Base-by-base conservation (phyloP, 1,284 basidiomycete species). In the Pholiota adiposa region DNA sequence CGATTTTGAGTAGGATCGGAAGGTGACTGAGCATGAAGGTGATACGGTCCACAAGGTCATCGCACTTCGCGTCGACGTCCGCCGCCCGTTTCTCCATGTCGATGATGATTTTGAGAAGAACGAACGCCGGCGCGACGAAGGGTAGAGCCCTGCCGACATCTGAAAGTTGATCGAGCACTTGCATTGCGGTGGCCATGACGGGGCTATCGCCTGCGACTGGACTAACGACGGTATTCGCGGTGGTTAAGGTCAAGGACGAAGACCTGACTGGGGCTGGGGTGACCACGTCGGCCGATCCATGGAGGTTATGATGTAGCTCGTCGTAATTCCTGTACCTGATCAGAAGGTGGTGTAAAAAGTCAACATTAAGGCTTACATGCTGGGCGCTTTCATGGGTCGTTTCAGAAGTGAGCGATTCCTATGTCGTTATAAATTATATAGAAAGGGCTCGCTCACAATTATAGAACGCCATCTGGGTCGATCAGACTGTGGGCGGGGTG, bases 11-110 rank as follows among this genome's bases (percentile, higher is more conserved):
- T n/a, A 77, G 65, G 14, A 70, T 66, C 8, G 73, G 70, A 29
- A 77, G 65, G 51, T 77, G 74, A 50, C 72, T 68, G 38, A 77
- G 67, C 72, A 76, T 74, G 67, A 77, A 77, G 4, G 72, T 74
- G 62, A 76, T 69, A n/a, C 76, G 73, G 46, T 77, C 73, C 21
- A 77, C 60, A 19, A 77, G 65, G 61, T 77, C 76, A 49, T 59
- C 70, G 62, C 75, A 77, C 60, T 77, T 77, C n/a, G 68, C 57
- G 54, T 77, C 75, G 6, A 70, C 75, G 21, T 77, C 76, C 49
- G 72, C 70, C 2, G 74, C 75, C 16, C 66, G 66, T 49, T 68
- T 70, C 61, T 77, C 76, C 51, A 77, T 64, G 53, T 75, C 71
- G 61, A 77, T 73, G 61, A 77, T 76, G 49, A 75, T 60, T 60